Percentiles rank a stretch among this genome's conserved stretches.
Evolutionary conservation across 1,284 basidiomycete species (phyloP).

Genomic region (Uromyces viciae-fabae): DNA sequence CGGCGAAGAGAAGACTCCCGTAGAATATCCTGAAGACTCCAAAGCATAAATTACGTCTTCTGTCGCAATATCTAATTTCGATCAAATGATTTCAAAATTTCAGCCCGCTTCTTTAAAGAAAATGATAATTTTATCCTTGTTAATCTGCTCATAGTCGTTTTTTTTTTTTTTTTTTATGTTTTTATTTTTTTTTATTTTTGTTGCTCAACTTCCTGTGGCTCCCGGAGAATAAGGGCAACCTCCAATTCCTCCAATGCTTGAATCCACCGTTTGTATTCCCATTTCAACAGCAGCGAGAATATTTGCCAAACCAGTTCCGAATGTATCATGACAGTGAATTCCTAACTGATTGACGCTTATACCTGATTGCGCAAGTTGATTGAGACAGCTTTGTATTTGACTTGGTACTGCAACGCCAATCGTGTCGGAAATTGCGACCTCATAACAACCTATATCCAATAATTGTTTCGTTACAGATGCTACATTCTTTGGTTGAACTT

Average conservation of each 20-base stretch:
- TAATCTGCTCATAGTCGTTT: too few relatives aligned
- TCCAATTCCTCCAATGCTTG: conserved; percentile 78
- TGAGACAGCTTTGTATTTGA: conserved; percentile 66
- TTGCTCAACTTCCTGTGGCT: conserved; percentile 82
- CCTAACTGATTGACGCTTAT: conserved; percentile 67
- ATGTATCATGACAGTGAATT: conserved; percentile 85
- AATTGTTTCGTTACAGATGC: conserved; percentile 69
- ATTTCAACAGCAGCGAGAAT: conserved; percentile 56
- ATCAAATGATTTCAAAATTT: conserved; percentile 32
- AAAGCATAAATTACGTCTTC: conserved; percentile 78
- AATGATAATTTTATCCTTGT: too few relatives aligned
- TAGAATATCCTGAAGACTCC: conserved; percentile 66
- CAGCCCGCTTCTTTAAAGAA: background rate
- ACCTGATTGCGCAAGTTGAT: conserved; percentile 63
- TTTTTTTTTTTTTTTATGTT: too few relatives aligned
- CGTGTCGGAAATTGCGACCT: conserved; percentile 86
- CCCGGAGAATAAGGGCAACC: conserved; percentile 95
- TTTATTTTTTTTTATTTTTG: too few relatives aligned
- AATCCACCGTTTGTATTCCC: conserved; percentile 60
- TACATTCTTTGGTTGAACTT: conserved; percentile 67
- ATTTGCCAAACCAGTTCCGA: conserved; percentile 67
- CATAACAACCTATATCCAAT: conserved; percentile 86
- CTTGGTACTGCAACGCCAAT: conserved; percentile 78
- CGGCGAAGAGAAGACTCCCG: conserved; percentile 62
- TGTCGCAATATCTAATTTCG: conserved; percentile 53